These are phyloP conservation scores for Aspergillus diversus DNA, from an alignment of 495 filamentous ascomycete species.

Conservation along the genomic window DNA sequence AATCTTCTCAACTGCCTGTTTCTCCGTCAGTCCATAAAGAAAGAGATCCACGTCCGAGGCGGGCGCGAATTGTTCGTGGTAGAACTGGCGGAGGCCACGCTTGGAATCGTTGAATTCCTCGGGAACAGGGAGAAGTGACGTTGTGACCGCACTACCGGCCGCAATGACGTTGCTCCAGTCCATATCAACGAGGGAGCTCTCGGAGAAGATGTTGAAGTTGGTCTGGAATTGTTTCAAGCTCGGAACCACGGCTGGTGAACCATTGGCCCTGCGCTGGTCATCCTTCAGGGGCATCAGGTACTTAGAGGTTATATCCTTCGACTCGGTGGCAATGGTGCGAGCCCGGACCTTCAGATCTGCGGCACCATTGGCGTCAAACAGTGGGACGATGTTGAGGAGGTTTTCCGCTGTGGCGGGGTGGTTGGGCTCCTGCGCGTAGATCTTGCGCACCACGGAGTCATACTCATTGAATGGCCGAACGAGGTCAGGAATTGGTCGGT, in stretches of 20 bases:
- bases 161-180: constrained; percentile 80
- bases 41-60: constrained; percentile 87
- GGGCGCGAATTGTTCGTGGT: constrained; percentile 76
- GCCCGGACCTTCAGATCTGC: constrained; percentile 62
- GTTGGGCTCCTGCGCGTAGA: constrained; percentile 70
- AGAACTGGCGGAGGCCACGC: constrained; percentile 66
- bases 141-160: constrained; percentile 76
- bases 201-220: constrained; percentile 80
- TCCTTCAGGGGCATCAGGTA: constrained; percentile 72
- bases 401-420: constrained; percentile 61
- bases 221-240: constrained; percentile 68
- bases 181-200: constrained; percentile 62
- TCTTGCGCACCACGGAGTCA: constrained; percentile 67
- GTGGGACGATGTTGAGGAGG: constrained; percentile 67
- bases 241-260: constrained; percentile 65
- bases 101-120: constrained; percentile 64
- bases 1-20: constrained; percentile 78
- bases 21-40: constrained; percentile 73
- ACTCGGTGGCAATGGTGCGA: constrained; percentile 62
- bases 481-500: constrained; percentile 57
- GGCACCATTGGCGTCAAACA: constrained; percentile 63
- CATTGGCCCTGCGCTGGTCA: constrained; percentile 59
- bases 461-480: constrained; percentile 70
- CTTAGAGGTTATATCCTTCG: constrained; percentile 59
- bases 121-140: constrained; percentile 72